Evolutionary conservation across 805 yeast species (phyloP).

Genomic region (Lachancea quebecensis): DNA sequence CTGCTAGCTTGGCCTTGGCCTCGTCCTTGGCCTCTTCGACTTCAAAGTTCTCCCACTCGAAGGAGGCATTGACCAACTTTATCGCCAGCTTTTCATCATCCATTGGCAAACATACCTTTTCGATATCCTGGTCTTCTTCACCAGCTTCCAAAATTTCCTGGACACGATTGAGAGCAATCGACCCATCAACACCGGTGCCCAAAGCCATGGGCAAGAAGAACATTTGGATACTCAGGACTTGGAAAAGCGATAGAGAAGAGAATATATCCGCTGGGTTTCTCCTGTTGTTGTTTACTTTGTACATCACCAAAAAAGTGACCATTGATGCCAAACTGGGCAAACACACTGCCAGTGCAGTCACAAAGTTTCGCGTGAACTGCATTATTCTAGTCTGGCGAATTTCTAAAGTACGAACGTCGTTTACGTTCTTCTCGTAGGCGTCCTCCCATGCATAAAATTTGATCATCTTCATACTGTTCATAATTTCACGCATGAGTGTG

Average conservation of each 20-base stretch:
- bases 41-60: slow-evolving; percentile 58
- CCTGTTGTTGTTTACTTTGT: slow-evolving; percentile 35
- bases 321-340: slow-evolving; percentile 68
- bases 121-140: slow-evolving; percentile 27
- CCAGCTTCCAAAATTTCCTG: slow-evolving; percentile 45
- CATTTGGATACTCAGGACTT: slow-evolving; percentile 52
- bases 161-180: slow-evolving; percentile 53
- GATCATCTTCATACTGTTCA: slow-evolving; percentile 72
- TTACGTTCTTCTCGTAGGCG: slow-evolving; percentile 57
- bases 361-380: slow-evolving; percentile 56
- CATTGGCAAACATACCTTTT: slow-evolving; percentile 13
- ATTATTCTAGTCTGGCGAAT: slow-evolving; percentile 53
- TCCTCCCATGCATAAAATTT: slow-evolving; percentile 90
- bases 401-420: slow-evolving; percentile 53
- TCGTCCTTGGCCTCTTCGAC: slow-evolving; percentile 28
- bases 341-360: slow-evolving; percentile 60
- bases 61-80: slow-evolving; percentile 44
- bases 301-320: slow-evolving; percentile 44
- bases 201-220: slow-evolving; percentile 66
- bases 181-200: slow-evolving; percentile 62
- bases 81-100: slow-evolving; percentile 38
- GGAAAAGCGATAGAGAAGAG: slow-evolving; percentile 64
- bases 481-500: slow-evolving; percentile 65
- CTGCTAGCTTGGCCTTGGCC: slow-evolving; percentile 23
- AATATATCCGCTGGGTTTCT: slow-evolving; percentile 57